Percentiles rank a stretch among this genome's conserved stretches.
phyloP scores from a whole-genome alignment of 345 rosid genomes.

The Hypericum perforatum region DNA sequence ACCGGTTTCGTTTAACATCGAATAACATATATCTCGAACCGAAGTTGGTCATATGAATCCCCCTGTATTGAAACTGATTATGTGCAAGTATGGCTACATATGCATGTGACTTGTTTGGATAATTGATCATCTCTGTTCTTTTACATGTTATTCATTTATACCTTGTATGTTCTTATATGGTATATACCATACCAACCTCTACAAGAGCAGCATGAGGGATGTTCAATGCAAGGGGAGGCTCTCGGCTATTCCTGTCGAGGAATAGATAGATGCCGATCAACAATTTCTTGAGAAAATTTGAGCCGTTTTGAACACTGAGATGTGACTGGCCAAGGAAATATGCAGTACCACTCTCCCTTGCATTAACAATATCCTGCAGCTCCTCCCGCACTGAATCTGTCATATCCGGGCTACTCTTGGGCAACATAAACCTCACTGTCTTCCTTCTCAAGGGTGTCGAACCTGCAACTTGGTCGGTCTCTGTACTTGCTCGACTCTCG shows the following conservation, averaged over 20 bases:
- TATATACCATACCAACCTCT: slow-evolving; percentile 48
- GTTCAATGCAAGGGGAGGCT: slow-evolving; percentile 40
- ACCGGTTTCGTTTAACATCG: no score
- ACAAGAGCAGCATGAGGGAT: slow-evolving; percentile 58
- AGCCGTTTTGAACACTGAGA: slow-evolving; percentile 19
- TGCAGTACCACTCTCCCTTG: slow-evolving; percentile 55
- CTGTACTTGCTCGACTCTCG: not conserved
- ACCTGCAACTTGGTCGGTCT: not conserved
- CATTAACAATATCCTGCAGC: slow-evolving; percentile 33
- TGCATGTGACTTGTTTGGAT: no score
- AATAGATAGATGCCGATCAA: slow-evolving; percentile 29
- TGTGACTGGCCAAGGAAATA: slow-evolving; percentile 50
- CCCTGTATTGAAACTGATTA: no score
- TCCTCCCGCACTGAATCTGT: slow-evolving; percentile 24
- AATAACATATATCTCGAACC: no score
- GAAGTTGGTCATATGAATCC: no score
- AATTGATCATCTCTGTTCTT: no score
- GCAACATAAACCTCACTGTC: slow-evolving; percentile 39
- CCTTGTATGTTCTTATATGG: slow-evolving; percentile 14
- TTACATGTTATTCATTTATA: no score
- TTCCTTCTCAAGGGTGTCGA: slow-evolving; percentile 13
- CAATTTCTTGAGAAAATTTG: slow-evolving; percentile 34
- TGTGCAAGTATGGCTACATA: no score
- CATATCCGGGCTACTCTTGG: slow-evolving; percentile 24
- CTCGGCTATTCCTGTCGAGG: slow-evolving; percentile 35